Base-by-base conservation (phyloP, 257 asterid genomes). In the Datura wrightii region DNA sequence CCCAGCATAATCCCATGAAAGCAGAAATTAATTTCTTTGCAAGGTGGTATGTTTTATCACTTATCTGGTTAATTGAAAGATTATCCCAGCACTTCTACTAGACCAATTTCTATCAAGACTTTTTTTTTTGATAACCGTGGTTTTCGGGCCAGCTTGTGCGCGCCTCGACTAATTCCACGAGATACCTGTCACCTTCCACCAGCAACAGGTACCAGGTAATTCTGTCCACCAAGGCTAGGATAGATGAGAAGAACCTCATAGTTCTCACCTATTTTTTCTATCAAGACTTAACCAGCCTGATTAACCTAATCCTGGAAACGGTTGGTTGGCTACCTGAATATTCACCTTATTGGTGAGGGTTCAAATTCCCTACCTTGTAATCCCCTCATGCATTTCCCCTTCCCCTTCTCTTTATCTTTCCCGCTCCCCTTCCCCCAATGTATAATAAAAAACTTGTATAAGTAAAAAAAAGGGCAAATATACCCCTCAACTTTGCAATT, bases 291-390 rank as follows among this genome's bases (percentile, higher is more conserved):
- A 36, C 42, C 19, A 66, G 42, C 48, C 76, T 37, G 13, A 66
- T 14, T 66, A 66, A 66, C 76, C 24, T 37, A 67, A 15, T 67
- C 24, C 50, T 14, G 8, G 10, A 6, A 15, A 37, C 34, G 37
- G 50, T 14, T 37, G 50, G 39, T 2, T 63, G 42, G 18, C 18
- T 24, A 63, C 48, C 48, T 36, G 11, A 66, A 37, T 66, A 36
- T 66, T 66, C 48, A 66, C 76, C 50, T 37, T 66, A 6, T 31
- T 63, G n/a, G n/a, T 31, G 76, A 66, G 76, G 50, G 24, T 66
- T 66, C 72, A 66, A 36, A 14, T 66, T 15, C 46, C 48, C 48
- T 16, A 63, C n/a, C 44, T 63, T 34, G 44, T 34, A 34, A 65
- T 34, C 42, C 18, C 42, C 16, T 11, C 42, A 5, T 44, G 3